Evolutionary conservation across 163 green algal species (phyloP), one percentile per base, ranked within the genome.

Genomic region (Chlorella variabilis): DNA sequence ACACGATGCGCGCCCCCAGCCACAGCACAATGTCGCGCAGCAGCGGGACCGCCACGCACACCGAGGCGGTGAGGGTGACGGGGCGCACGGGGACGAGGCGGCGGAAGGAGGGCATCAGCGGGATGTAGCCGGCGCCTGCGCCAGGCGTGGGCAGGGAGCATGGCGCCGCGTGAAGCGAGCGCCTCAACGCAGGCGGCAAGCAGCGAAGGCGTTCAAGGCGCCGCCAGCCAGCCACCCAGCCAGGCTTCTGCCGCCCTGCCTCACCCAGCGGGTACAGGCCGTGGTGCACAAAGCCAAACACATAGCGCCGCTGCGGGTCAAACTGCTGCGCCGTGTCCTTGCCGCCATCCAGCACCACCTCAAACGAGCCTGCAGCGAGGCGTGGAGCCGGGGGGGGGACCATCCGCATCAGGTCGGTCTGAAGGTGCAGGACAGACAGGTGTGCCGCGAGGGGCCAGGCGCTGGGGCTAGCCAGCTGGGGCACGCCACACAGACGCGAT

Each of bases 231-330:
- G n/a, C n/a, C n/a, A n/a, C n/a, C n/a, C n/a, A n/a, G n/a, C n/a
- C n/a, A n/a, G n/a, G n/a, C n/a, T n/a, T n/a, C n/a, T n/a, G n/a
- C n/a, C n/a, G n/a, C n/a, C n/a, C n/a, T n/a, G n/a, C n/a, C n/a
- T n/a, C n/a, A n/a, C 90, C 91, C 11, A 93, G 88, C 23, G 93
- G 93, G 84, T 95, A 97, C 23, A 97, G 75, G 8, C 92, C 94
- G 83, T 98, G 94, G 2, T 94, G 92, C 56, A 89, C 78, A 78
- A 95, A 97, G 5, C 92, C 93, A 83, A 97, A 95, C 5, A 97
- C 87, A 77, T 94, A 94, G 29, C 66, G 80, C 41, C 75, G 20
- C 17, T 71, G 4, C 15, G 83, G 81, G 48, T 89, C 70, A 48
- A 89, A 84, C 34, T 45, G 54, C 33, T 45, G 54, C 3, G 74